Evolutionary conservation across 1,139 yeast species (phyloP).

Genomic region (Saccharomycopsis hybrid): DNA sequence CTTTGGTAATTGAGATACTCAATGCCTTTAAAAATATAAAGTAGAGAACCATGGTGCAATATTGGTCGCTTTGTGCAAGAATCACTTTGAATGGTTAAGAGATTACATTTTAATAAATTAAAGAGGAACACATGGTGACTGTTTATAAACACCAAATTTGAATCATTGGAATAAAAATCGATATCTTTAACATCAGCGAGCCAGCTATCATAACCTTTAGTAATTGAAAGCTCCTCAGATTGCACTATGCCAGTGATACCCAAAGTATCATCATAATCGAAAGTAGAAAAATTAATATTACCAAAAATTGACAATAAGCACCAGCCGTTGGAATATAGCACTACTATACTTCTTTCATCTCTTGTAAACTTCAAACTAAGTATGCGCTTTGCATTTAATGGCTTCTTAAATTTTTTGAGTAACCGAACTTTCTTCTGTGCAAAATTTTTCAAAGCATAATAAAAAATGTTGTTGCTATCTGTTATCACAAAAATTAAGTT

Average conservation of each 20-base stretch:
- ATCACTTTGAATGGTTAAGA: constrained; percentile 25
- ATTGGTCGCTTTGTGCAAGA: constrained; percentile 28
- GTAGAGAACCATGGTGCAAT: constrained; percentile 21
- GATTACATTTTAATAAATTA: constrained; percentile 25
- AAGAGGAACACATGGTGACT: constrained; percentile 23
- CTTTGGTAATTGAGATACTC: neutral
- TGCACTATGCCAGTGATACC: constrained; percentile 6
- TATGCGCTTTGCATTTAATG: constrained; percentile 25
- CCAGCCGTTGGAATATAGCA: constrained; percentile 32
- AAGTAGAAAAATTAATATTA: constrained; percentile 31
- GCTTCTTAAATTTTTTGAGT: constrained; percentile 25
- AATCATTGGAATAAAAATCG: constrained; percentile 24
- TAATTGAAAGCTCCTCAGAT: no score
- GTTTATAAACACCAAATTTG: constrained; percentile 24
- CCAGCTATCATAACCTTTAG: constrained; percentile 23
- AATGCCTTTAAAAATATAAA: constrained; percentile 14
- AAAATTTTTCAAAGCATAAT: constrained; percentile 17
- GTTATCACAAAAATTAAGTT: constrained; percentile 24
- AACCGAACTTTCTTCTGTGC: constrained; percentile 13
- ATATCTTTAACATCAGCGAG: constrained; percentile 23
- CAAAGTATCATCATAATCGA: constrained; percentile 28
- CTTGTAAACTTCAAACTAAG: constrained; percentile 24
- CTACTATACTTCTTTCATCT: constrained; percentile 26
- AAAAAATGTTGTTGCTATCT: constrained; percentile 21
- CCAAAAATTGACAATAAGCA: constrained; percentile 33